Conservation (phyloP, 1,139 yeast genomes). For the Wickerhamomyces sp. region DNA sequence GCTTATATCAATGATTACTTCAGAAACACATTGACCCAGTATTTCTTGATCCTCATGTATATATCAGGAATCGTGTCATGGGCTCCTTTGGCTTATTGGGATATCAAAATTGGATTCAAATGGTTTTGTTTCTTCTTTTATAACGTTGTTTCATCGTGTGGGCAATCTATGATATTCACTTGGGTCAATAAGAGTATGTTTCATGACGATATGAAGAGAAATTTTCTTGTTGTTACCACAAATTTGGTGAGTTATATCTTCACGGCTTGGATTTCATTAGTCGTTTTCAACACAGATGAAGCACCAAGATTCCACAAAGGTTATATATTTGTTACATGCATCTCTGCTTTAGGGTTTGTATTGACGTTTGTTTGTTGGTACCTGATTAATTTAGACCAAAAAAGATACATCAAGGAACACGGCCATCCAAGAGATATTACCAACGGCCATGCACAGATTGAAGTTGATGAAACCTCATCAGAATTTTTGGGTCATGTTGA, state of each 20-base stretch:
- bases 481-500: too few species aligned
- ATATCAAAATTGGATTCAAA: constrained; percentile 42
- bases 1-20: neutral
- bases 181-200: neutral
- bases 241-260: neutral
- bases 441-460: too few species aligned
- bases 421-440: too few species aligned
- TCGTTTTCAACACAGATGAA: neutral
- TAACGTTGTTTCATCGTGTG: constrained; percentile 41
- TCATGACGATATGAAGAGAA: neutral
- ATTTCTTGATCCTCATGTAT: too few species aligned
- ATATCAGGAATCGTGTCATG: constrained; percentile 30
- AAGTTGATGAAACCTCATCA: too few species aligned
- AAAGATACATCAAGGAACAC: neutral
- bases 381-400: neutral
- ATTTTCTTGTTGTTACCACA: neutral
- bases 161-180: constrained; percentile 24
- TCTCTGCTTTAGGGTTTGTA: neutral
- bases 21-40: neutral
- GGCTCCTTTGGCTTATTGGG: constrained; percentile 39
- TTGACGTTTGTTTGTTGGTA: neutral
- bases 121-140: constrained; percentile 43
- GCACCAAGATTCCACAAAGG: neutral
- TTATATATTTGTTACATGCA: neutral
- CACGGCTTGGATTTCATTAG: neutral